A percentile compares a stretch with the other conserved stretches of the same genome.
These are phyloP conservation scores for Phialocephala sp. DNA, from an alignment of 2,329 filamentous ascomycete genomes.

Conservation along the genomic window DNA sequence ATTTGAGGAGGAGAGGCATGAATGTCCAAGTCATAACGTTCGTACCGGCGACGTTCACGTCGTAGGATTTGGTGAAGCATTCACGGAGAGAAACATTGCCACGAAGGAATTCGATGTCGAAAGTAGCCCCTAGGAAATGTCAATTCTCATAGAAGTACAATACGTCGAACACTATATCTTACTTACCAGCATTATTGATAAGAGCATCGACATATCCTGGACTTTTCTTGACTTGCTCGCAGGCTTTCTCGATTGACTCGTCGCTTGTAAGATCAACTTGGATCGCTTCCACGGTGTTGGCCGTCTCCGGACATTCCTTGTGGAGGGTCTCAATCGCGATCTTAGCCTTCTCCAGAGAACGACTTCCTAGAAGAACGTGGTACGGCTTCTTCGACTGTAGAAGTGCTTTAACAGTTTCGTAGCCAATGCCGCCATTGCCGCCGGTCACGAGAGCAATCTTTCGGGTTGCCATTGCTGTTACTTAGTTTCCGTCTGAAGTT, in stretches of 20 bases:
- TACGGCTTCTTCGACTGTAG: constrained; percentile 44
- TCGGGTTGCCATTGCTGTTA: constrained; percentile 20
- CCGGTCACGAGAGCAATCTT: constrained; percentile 30
- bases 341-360: constrained; percentile 45
- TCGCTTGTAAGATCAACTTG: constrained; percentile 36
- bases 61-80: constrained; percentile 37
- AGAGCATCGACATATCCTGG: constrained; percentile 31
- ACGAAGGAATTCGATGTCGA: constrained; percentile 40
- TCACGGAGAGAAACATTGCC: constrained; percentile 41
- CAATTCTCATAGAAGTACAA: constrained; percentile 10
- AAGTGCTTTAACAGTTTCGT: constrained; percentile 49
- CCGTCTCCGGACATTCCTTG: constrained; percentile 40
- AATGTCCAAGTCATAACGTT: constrained; percentile 42
- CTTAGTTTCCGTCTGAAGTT: background rate
- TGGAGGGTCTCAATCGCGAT: constrained; percentile 45
- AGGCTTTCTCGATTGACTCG: constrained; percentile 34
- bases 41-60: constrained; percentile 43
- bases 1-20: constrained; percentile 48
- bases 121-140: constrained; percentile 30
- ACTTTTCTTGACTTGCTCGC: constrained; percentile 26
- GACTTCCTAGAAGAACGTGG: constrained; percentile 48
- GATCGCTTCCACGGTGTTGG: constrained; percentile 32
- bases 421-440: constrained; percentile 51
- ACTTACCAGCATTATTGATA: constrained; percentile 35
- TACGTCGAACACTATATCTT: constrained; percentile 10